Evolutionary conservation across 495 filamentous ascomycete genomes (phyloP), one percentile per base, ranked within the genome.

Genomic region (Trichoderma gamsii): DNA sequence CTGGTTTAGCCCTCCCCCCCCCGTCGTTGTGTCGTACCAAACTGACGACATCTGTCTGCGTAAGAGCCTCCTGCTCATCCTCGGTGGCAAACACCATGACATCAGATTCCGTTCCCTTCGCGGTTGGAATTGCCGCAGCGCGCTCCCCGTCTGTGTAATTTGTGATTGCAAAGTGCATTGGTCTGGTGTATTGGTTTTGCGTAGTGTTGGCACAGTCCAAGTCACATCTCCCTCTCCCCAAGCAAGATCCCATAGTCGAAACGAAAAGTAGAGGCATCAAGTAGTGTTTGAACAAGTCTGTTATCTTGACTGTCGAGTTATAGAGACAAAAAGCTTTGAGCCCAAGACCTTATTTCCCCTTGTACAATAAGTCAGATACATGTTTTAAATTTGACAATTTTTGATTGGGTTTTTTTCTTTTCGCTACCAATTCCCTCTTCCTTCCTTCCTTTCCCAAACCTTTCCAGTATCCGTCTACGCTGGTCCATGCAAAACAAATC

Each of bases 401-500:
- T 61, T n/a, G 9, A 13, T 61, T 32, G 27, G 23, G 3, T 23
- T 52, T 52, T 29, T 29, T 29, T 29, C 29, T 52, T 52, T 52
- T 52, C 8, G 49, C 35, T 38, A 9, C 35, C 35, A 38, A 38
- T 52, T 52, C 56, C 56, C 27, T 21, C 25, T 29, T 4, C 25
- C 56, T 32, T n/a, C 44, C 18, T n/a, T 12, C n/a, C 44, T n/a
- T 49, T 27, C 56, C 56, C 25, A 6, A n/a, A 23, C 18, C 56
- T 13, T 27, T 5, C 56, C 56, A 32, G 13, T 13, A 61, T 25
- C 56, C 56, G 56, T 61, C 56, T 61, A 61, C 56, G 25, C 56
- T 61, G 56, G 23, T 61, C 23, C 23, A 61, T 61, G 56, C 56
- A 61, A 61, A 61, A 61, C 9, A 61, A 32, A 61, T 29, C 56